phyloP scores from a whole-genome alignment of 2,329 filamentous ascomycete species.

The Aspergillus awamori region DNA sequence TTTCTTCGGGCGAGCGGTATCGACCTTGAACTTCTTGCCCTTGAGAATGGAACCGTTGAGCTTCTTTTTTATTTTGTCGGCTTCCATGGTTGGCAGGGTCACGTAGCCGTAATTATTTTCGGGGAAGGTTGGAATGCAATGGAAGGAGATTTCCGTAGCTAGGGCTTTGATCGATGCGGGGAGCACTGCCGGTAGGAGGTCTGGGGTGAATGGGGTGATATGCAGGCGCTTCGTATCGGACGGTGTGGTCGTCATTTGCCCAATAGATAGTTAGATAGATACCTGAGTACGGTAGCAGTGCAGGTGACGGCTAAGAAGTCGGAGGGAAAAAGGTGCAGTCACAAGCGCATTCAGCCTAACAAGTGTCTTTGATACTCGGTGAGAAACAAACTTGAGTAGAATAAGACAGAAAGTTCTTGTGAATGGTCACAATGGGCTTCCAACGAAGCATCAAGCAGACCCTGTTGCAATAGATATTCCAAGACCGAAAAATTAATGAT shows the following conservation, averaged over 20 bases:
- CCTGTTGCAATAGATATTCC: background rate
- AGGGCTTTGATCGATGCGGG: conserved; percentile 66
- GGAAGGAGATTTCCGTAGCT: conserved; percentile 84
- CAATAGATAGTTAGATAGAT: background rate
- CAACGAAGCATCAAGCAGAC: background rate
- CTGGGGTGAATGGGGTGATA: conserved; percentile 80
- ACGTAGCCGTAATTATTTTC: conserved; percentile 90
- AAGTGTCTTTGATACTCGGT: background rate
- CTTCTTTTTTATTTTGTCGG: conserved; percentile 89
- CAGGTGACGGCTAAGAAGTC: background rate
- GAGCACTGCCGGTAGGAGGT: conserved; percentile 72
- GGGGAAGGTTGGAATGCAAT: conserved; percentile 81
- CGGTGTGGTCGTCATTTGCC: conserved; percentile 25
- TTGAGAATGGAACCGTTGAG: conserved; percentile 83
- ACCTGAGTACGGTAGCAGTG: background rate
- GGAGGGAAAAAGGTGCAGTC: background rate
- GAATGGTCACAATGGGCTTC: background rate
- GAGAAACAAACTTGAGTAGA: background rate
- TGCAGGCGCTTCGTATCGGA: conserved; percentile 65
- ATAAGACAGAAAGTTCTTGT: background rate
- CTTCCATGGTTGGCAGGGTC: conserved; percentile 77
- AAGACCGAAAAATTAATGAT: conserved; percentile 1
- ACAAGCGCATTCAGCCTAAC: background rate
- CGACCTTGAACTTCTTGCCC: conserved; percentile 81
- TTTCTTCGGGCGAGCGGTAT: conserved; percentile 73